Conservation (phyloP, 2,329 filamentous ascomycete species). For the Aspergillus udagawae region DNA sequence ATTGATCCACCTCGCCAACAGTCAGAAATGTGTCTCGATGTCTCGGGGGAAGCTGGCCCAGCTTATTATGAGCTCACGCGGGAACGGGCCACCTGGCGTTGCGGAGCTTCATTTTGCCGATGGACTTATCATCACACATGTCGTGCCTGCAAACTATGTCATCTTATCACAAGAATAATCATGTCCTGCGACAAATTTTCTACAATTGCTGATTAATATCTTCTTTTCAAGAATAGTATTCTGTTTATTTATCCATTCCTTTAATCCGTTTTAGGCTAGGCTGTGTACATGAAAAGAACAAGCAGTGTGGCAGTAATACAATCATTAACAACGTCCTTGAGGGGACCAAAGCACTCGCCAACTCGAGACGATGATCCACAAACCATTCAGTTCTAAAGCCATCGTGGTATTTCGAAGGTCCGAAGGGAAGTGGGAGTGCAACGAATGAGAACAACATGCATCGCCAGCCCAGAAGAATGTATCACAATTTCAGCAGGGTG, state of each 20-base stretch:
- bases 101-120: slow-evolving; percentile 37
- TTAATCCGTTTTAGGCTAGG: slow-evolving; percentile 4
- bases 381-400: slow-evolving; percentile 17
- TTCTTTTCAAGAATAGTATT: too few species aligned
- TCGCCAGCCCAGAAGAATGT: slow-evolving; percentile 23
- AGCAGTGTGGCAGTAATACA: slow-evolving; percentile 19
- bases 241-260: not conserved
- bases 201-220: not conserved
- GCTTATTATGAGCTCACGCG: slow-evolving; percentile 4
- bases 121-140: not conserved
- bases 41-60: not conserved
- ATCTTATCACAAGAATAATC: not conserved
- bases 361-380: not conserved
- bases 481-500: slow-evolving; percentile 30
- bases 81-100: slow-evolving; percentile 36
- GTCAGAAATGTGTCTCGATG: not conserved
- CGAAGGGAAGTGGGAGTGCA: not conserved
- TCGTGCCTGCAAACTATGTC: not conserved
- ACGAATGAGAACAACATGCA: slow-evolving; percentile 13
- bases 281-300: slow-evolving; percentile 32
- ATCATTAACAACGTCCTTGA: slow-evolving; percentile 22
- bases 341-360: slow-evolving; percentile 4
- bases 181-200: not conserved
- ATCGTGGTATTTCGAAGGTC: slow-evolving; percentile 22
- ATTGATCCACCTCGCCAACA: not conserved